Evolutionary conservation across 23 red algal species (phyloP), one percentile per base, ranked within the genome.

Genomic region (Gracilaria domingensis): DNA sequence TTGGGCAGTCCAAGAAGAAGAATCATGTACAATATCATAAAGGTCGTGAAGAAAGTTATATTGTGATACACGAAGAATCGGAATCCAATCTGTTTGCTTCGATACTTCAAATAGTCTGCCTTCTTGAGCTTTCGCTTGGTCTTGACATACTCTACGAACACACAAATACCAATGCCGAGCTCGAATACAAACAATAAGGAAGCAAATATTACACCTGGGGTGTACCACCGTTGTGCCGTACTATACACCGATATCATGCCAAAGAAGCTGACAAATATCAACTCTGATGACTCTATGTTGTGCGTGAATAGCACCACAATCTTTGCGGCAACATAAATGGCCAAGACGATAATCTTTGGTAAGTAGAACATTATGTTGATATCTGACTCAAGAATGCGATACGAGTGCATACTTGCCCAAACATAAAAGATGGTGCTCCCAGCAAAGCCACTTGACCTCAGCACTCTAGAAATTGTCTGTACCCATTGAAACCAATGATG

Each of bases 11-110:
- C 88, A 20, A 75, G 47, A 23, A 91, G 58, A 37, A 91, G 81
- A 34, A 84, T 32, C 25, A 95, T 30, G 61, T 95, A 95, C 30
- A 90, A 21, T 14, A 72, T 16, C 47, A 84, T 77, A 37, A 93
- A 96, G 62, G 86, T 28, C 32, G 61, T 35, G 60, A 92, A 96
- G 84, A 96, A 96, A 26, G 87, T 91, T 12, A 93, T 73, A 33
- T 91, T 96, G 88, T 93, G 83, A 81, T 96, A 96, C 26, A 92
- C 71, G 55, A 96, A 96, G 80, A 96, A 96, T 13, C 94, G 94
- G 86, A 96, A 96, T 28, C 94, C 94, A 28, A 96, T 86, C 62
- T 96, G 94, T 67, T 96, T 84, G 18, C 76, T 79, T 12, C 94
- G 88, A 38, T 90, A 96, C 44, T 90, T 80, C 24, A 96, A 34